Conservation (phyloP, 2,329 filamentous ascomycete species). For the Claviceps sp. region DNA sequence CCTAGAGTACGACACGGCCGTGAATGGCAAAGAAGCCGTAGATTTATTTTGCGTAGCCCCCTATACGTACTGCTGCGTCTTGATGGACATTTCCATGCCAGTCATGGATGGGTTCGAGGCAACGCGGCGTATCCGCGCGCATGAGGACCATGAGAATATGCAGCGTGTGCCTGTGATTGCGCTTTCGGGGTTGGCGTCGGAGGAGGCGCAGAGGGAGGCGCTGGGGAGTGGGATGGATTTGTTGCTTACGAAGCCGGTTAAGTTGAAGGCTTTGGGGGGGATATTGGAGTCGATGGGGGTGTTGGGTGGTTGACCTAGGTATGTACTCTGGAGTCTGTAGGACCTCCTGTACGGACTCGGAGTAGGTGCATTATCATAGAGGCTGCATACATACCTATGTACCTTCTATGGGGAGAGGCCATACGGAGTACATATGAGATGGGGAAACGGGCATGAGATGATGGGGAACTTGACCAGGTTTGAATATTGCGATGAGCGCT, state of each 20-base stretch:
- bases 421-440: no score
- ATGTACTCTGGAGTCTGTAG: no score
- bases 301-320: not conserved
- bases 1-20: conserved; percentile 10
- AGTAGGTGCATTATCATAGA: no score
- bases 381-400: no score
- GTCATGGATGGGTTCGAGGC: conserved; percentile 35
- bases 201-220: conserved; percentile 33
- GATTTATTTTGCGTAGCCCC: conserved; percentile 10
- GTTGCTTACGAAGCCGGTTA: conserved; percentile 38
- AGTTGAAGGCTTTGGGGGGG: conserved; percentile 20
- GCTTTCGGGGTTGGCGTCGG: conserved; percentile 35
- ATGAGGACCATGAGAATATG: conserved; percentile 29
- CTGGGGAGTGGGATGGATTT: conserved; percentile 36
- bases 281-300: conserved; percentile 1
- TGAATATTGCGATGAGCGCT: no score
- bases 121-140: conserved; percentile 30
- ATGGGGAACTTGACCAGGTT: no score
- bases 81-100: conserved; percentile 40
- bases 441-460: no score
- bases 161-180: conserved; percentile 32
- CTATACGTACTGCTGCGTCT: conserved; percentile 11
- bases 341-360: no score
- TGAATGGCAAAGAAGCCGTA: conserved; percentile 16
- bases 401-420: no score